Evolutionary conservation across 2,329 filamentous ascomycete species (phyloP).

Genomic region (Pseudogymnoascus verrucosus): DNA sequence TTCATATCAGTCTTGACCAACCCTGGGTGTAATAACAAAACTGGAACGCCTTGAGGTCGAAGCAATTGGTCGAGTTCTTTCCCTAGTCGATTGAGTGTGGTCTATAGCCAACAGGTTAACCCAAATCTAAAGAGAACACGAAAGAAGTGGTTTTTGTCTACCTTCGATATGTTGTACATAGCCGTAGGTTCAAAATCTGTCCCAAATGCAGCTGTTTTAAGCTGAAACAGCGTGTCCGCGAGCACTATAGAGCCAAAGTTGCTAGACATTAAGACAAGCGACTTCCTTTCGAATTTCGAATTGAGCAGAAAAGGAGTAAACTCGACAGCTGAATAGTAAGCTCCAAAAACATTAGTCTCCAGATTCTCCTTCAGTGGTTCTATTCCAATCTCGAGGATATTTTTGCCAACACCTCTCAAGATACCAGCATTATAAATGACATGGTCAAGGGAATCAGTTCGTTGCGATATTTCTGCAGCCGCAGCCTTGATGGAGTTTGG

Average conservation of each 20-base stretch:
- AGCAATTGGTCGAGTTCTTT: slow-evolving; percentile 11
- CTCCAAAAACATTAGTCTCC: slow-evolving; percentile 11
- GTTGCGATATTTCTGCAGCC: slow-evolving; percentile 2
- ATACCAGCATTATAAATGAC: slow-evolving; percentile 12
- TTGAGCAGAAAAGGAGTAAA: slow-evolving; percentile 10
- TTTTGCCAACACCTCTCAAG: slow-evolving; percentile 1
- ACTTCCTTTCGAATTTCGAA: slow-evolving; percentile 9
- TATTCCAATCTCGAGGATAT: slow-evolving; percentile 10
- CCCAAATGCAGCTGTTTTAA: not conserved
- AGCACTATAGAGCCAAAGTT: slow-evolving; percentile 8
- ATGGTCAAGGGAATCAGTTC: not conserved
- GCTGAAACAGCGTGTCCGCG: not conserved
- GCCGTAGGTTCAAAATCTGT: slow-evolving; percentile 1
- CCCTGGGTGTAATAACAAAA: slow-evolving; percentile 11
- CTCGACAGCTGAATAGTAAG: slow-evolving; percentile 10
- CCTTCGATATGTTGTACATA: slow-evolving; percentile 9
- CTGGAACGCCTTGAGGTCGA: slow-evolving; percentile 8
- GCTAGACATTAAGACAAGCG: slow-evolving; percentile 3
- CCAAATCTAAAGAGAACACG: not conserved
- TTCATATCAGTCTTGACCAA: slow-evolving; percentile 12
- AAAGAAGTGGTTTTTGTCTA: not conserved
- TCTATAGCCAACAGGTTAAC: not conserved
- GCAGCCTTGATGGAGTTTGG: slow-evolving; percentile 7
- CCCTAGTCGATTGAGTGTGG: slow-evolving; percentile 9
- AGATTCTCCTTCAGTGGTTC: slow-evolving; percentile 9